Evolutionary conservation across 2,329 filamentous ascomycete genomes (phyloP).

Genomic region (Acrodontium crateriforme): DNA sequence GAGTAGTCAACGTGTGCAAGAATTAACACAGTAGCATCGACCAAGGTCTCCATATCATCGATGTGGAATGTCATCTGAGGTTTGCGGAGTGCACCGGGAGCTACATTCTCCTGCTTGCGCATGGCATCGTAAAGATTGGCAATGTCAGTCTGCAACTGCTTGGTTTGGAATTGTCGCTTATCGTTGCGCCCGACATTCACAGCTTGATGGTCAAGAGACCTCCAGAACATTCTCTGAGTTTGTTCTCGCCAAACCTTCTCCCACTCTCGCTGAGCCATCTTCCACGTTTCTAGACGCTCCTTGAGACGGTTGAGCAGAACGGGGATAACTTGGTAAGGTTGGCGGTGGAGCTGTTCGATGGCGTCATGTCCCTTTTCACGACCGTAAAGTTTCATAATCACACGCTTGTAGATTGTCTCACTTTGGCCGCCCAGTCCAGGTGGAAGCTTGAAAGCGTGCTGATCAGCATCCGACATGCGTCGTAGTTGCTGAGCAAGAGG

Average conservation of each 20-base stretch:
- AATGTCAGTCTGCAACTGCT: conserved; percentile 80
- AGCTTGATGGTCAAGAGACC: conserved; percentile 92
- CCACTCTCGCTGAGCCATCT: conserved; percentile 93
- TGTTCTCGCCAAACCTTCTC: conserved; percentile 97
- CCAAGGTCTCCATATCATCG: conserved; percentile 40
- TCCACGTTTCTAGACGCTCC: conserved; percentile 95
- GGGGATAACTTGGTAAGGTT: conserved; percentile 77
- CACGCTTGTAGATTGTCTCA: conserved; percentile 90
- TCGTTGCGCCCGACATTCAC: conserved; percentile 78
- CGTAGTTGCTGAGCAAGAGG: conserved; percentile 85
- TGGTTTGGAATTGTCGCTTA: conserved; percentile 77
- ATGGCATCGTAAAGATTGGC: conserved; percentile 89
- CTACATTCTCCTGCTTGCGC: conserved; percentile 42
- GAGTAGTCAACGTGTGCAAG: conserved; percentile 30
- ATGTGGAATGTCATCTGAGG: conserved; percentile 64
- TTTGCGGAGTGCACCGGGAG: conserved; percentile 15
- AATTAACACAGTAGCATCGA: conserved; percentile 33
- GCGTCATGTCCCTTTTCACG: conserved; percentile 70
- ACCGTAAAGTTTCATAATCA: conserved; percentile 95
- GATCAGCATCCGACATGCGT: conserved; percentile 49
- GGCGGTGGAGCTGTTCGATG: conserved; percentile 70
- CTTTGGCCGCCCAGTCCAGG: conserved; percentile 79
- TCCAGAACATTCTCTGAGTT: conserved; percentile 88
- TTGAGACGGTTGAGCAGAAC: conserved; percentile 81
- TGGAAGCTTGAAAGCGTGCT: conserved; percentile 63